Conservation (phyloP, 106 monocot species). For the Dendrobium nobile region DNA sequence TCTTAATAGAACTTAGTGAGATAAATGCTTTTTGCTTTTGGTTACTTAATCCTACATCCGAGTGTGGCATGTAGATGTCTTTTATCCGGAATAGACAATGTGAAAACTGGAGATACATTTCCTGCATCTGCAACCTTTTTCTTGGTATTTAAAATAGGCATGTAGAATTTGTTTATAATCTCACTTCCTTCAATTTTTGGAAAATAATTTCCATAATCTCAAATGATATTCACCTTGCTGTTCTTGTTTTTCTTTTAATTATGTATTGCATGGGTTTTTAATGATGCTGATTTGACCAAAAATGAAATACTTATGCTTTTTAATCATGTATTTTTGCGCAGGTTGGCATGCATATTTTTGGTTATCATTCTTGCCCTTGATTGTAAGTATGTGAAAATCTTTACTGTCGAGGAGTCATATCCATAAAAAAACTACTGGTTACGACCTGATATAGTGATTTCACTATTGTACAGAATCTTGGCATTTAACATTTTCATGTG, state of each 20-base stretch:
- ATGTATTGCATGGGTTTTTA: not conserved
- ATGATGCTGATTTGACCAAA: not conserved
- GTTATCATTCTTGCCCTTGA: slow-evolving; percentile 57
- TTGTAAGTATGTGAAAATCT: slow-evolving; percentile 35
- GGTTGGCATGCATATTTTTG: slow-evolving; percentile 74
- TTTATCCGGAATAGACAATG: not conserved
- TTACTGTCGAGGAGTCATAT: not conserved
- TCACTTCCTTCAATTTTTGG: not conserved
- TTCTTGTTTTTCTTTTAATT: not conserved
- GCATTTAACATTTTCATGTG: too few relatives aligned
- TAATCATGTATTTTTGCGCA: slow-evolving; percentile 14
- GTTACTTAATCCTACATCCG: not conserved
- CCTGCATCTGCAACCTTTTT: not conserved
- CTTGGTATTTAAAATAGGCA: not conserved
- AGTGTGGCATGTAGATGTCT: not conserved
- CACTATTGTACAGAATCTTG: too few relatives aligned
- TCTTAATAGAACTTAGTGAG: too few relatives aligned
- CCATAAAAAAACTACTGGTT: not conserved
- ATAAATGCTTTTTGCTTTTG: not conserved
- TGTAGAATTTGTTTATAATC: not conserved
- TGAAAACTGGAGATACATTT: not conserved
- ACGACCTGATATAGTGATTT: too few relatives aligned
- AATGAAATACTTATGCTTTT: not conserved
- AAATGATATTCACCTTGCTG: not conserved
- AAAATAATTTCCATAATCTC: not conserved